These are phyloP conservation scores for Athelia psychrophila DNA, from an alignment of 1,284 basidiomycete species.

Conservation along the genomic window DNA sequence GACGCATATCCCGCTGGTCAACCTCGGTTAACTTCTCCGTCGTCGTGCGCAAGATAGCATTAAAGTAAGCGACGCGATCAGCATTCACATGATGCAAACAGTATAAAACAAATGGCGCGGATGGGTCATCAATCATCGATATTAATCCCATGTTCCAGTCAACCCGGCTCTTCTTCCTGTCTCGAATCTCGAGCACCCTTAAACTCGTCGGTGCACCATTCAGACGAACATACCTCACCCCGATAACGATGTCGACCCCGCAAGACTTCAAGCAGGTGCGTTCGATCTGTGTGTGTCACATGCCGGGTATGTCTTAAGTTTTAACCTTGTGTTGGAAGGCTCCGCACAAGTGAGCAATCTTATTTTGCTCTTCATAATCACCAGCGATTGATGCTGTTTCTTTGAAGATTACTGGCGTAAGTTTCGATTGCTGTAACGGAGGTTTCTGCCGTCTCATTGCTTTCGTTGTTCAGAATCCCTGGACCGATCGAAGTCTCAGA, in stretches of 20 bases:
- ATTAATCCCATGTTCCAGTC: no score
- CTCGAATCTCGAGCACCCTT: no score
- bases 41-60: no score
- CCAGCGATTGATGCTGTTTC: neutral
- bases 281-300: neutral
- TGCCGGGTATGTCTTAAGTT: neutral
- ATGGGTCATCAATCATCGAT: no score
- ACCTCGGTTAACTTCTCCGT: no score
- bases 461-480: neutral
- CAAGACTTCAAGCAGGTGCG: slow-evolving; percentile 2
- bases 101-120: no score
- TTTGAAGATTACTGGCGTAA: slow-evolving; percentile 1
- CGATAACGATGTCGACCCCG: neutral
- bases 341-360: slow-evolving; percentile 1
- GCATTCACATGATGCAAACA: no score
- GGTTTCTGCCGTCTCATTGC: neutral
- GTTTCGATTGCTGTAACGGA: neutral
- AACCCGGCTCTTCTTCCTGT: no score
- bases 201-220: no score
- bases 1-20: no score
- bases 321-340: neutral
- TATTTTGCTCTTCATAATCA: neutral
- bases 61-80: no score
- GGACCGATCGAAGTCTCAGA: slow-evolving; percentile 1
- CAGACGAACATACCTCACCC: neutral